These are phyloP conservation scores for Melastoma malabathricum DNA, from an alignment of 345 rosid species.

Conservation along the genomic window DNA sequence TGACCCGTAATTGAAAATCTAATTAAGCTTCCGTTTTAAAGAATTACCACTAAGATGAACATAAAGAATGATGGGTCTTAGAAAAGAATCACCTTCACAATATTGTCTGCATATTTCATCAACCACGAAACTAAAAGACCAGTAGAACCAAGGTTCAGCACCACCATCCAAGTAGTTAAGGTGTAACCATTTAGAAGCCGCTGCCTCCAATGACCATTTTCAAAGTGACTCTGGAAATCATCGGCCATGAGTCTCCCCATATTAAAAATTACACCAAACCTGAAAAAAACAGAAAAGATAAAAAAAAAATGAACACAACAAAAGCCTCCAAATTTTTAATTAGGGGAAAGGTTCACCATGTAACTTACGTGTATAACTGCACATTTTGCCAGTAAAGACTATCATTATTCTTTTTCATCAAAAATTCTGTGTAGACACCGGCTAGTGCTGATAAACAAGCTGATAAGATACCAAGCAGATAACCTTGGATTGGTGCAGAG, in stretches of 20 bases:
- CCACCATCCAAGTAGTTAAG: slow-evolving; percentile 70
- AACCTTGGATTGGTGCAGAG: slow-evolving; percentile 86
- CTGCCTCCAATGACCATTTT: slow-evolving; percentile 93
- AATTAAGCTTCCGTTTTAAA: too few relatives aligned
- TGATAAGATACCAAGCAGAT: slow-evolving; percentile 66
- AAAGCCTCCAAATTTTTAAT: background rate
- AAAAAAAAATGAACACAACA: background rate
- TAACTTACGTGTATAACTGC: slow-evolving; percentile 82
- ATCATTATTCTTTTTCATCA: slow-evolving; percentile 91
- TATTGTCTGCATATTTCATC: slow-evolving; percentile 90
- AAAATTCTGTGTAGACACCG: slow-evolving; percentile 90
- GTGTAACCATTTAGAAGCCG: slow-evolving; percentile 68
- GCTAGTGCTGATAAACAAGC: slow-evolving; percentile 91
- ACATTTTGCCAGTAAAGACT: slow-evolving; percentile 93
- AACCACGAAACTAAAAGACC: slow-evolving; percentile 81
- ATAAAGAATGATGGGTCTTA: background rate
- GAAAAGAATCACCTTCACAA: slow-evolving; percentile 56
- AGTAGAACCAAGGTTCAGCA: slow-evolving; percentile 70
- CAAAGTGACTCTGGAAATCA: slow-evolving; percentile 84
- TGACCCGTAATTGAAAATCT: too few relatives aligned
- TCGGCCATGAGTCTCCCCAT: slow-evolving; percentile 62
- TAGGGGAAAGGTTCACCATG: too few relatives aligned
- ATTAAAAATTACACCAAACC: slow-evolving; percentile 81
- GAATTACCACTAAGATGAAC: background rate
- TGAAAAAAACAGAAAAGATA: slow-evolving; percentile 9